Percentiles rank a stretch among this genome's conserved stretches.
Conservation (phyloP, 108 stramenopile species). For the Aurantiochytrium sp. region DNA sequence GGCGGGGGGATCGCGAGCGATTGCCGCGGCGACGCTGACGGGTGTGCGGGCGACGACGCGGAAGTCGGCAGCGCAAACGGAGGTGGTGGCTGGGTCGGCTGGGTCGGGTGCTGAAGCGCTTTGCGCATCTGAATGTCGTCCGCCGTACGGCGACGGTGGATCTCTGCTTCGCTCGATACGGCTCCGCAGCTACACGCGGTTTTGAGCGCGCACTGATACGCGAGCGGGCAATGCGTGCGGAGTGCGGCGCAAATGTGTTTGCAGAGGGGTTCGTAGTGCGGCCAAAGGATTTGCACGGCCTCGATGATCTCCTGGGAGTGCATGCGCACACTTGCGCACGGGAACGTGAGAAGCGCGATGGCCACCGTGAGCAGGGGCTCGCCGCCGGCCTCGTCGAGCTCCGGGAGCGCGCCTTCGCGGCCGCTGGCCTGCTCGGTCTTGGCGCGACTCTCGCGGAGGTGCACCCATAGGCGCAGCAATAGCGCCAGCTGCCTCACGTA, state of each 20-base stretch:
- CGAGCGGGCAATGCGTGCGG: neutral
- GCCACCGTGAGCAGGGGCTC: neutral
- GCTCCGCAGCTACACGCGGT: neutral
- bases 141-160: neutral
- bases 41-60: neutral
- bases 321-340: slow-evolving; percentile 5
- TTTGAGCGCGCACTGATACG: neutral
- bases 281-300: neutral
- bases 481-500: neutral
- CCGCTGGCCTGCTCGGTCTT: neutral
- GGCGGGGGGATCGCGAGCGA: too few species aligned
- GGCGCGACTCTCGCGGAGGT: neutral
- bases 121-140: neutral
- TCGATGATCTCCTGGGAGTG: neutral
- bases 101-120: too few species aligned
- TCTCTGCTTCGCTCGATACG: neutral
- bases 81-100: too few species aligned
- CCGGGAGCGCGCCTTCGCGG: neutral
- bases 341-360: neutral
- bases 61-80: too few species aligned
- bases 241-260: neutral
- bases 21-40: neutral
- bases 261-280: neutral
- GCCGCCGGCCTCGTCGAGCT: neutral
- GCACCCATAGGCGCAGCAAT: slow-evolving; percentile 10